phyloP scores from a whole-genome alignment of 352 stramenopile species.

The Thalassiosira tumida region DNA sequence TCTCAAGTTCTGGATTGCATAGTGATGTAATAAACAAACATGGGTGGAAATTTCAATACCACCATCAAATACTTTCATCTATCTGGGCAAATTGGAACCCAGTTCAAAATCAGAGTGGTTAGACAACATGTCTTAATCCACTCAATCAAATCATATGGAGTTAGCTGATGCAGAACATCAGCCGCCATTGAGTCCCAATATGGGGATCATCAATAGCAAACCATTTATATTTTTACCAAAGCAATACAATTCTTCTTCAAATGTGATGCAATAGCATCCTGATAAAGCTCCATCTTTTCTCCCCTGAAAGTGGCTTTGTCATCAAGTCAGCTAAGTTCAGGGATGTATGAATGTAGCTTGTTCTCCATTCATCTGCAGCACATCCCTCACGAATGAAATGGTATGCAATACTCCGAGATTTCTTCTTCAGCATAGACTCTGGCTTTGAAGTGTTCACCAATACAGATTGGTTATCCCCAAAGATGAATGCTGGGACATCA shows the following conservation, averaged over 20 bases:
- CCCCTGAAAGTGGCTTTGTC: neutral
- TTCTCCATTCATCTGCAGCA: neutral
- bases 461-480: constrained; percentile 54
- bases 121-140: neutral
- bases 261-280: neutral
- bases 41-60: neutral
- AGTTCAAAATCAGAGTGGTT: neutral
- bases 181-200: no score
- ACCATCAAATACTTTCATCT: neutral
- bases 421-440: constrained; percentile 79
- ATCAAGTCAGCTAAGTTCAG: neutral
- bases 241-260: neutral
- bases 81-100: neutral
- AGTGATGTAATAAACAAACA: neutral
- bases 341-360: neutral
- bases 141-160: no score
- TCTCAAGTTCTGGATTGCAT: neutral
- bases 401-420: constrained; percentile 77
- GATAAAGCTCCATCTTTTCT: neutral
- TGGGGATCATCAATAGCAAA: neutral
- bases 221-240: neutral
- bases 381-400: constrained; percentile 68
- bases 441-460: constrained; percentile 64
- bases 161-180: no score
- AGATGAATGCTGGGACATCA: constrained; percentile 37